A percentile compares a stretch with the other conserved stretches of the same genome.
phyloP scores from a whole-genome alignment of 805 yeast species.

The Saccharomycopsis fodiens region DNA sequence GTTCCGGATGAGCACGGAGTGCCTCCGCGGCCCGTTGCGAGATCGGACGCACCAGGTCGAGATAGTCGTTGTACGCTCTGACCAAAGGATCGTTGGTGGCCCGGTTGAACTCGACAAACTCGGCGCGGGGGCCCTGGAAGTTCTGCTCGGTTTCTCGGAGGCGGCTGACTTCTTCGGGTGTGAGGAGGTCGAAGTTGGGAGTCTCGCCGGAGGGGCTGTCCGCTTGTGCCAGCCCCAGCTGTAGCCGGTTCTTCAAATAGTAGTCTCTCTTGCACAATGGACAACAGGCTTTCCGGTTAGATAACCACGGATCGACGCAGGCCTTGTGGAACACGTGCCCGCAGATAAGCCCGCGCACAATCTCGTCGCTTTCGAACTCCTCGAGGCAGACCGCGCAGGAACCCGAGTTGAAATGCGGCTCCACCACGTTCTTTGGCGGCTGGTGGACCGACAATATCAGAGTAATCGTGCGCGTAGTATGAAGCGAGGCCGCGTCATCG shows the following conservation, averaged over 20 bases:
- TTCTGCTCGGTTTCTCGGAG: slow-evolving; percentile 24
- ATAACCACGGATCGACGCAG: slow-evolving; percentile 79
- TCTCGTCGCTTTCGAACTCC: slow-evolving; percentile 49
- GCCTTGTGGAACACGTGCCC: slow-evolving; percentile 78
- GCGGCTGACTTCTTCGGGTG: slow-evolving; percentile 13
- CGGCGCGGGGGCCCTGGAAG: slow-evolving; percentile 4
- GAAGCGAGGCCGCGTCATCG: slow-evolving; percentile 2
- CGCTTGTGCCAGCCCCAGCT: not conserved
- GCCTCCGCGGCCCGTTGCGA: slow-evolving; percentile 37
- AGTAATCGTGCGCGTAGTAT: not conserved
- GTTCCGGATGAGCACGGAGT: slow-evolving; percentile 32
- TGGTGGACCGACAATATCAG: slow-evolving; percentile 9
- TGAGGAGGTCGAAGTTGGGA: slow-evolving; percentile 15
- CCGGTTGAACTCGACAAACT: slow-evolving; percentile 13
- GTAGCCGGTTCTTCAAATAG: slow-evolving; percentile 27
- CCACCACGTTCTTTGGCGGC: slow-evolving; percentile 5
- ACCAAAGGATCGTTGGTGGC: slow-evolving; percentile 26
- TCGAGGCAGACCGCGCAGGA: slow-evolving; percentile 77
- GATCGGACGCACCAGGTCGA: slow-evolving; percentile 26
- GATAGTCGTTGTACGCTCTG: slow-evolving; percentile 11
- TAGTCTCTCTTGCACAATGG: slow-evolving; percentile 77
- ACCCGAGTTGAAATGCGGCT: slow-evolving; percentile 52
- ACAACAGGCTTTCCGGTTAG: slow-evolving; percentile 67
- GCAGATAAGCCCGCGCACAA: slow-evolving; percentile 67
- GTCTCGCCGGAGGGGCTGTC: slow-evolving; percentile 13